Evolutionary conservation across 176 grass and related monocot genomes (phyloP).

Genomic region (Oryza meyeriana): DNA sequence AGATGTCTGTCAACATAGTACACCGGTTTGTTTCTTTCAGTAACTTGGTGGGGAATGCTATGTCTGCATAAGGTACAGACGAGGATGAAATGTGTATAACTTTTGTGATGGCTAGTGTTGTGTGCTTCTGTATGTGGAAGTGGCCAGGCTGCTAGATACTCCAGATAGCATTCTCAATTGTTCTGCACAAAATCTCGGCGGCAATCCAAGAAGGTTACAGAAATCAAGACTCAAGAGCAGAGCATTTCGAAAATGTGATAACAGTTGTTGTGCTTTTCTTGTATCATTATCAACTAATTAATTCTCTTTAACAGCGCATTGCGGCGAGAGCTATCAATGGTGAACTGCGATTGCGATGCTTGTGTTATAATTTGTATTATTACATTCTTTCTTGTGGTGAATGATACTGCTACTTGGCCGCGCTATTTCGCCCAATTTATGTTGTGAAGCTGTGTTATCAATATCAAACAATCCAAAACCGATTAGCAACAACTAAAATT

Average conservation of each 20-base stretch:
- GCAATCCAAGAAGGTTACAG: not conserved
- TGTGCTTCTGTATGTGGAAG: not conserved
- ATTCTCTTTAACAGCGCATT: not conserved
- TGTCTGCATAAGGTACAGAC: not conserved
- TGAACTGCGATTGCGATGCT: not conserved
- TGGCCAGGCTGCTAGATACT: not conserved
- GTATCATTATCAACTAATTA: not conserved
- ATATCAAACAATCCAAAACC: not conserved
- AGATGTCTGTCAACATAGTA: not conserved
- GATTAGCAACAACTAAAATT: not conserved
- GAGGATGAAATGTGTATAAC: not conserved
- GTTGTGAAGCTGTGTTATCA: not conserved
- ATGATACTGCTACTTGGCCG: not conserved
- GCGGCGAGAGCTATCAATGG: not conserved
- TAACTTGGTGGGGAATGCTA: not conserved
- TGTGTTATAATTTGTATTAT: not conserved
- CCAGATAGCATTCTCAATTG: not conserved
- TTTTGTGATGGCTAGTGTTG: not conserved
- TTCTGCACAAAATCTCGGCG: not conserved
- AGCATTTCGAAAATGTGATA: too few species aligned
- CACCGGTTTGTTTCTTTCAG: not conserved
- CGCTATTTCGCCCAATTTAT: not conserved
- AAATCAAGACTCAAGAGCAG: not conserved
- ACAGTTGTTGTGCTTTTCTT: not conserved
- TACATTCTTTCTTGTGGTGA: not conserved